Percentiles rank a stretch among this genome's conserved stretches.
Evolutionary conservation across 2,329 filamentous ascomycete genomes (phyloP).

Genomic region (Didymella keratinophila): DNA sequence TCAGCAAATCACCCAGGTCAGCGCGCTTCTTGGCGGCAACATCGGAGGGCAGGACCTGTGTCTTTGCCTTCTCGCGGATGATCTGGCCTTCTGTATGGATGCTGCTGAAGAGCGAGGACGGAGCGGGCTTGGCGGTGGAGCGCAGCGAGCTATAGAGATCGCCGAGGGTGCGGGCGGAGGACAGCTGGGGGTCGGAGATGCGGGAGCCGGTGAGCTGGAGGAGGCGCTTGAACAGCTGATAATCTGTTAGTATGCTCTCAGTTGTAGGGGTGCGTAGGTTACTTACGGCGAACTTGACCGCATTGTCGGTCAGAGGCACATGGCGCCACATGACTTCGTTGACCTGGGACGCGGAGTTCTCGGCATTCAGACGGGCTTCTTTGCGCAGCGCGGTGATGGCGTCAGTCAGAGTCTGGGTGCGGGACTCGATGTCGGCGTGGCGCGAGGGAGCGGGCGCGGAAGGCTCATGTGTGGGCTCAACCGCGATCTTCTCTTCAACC

Average conservation of each 20-base stretch:
- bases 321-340: constrained; percentile 37
- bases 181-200: constrained; percentile 74
- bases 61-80: constrained; percentile 25
- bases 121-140: constrained; percentile 48
- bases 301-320: constrained; percentile 37
- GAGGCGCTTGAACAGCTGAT: constrained; percentile 79
- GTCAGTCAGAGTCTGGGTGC: constrained; percentile 24
- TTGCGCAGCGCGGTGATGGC: constrained; percentile 28
- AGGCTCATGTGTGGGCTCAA: constrained; percentile 12
- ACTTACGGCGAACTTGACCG: constrained; percentile 50
- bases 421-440: constrained; percentile 26
- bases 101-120: constrained; percentile 68
- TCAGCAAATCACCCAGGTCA: constrained; percentile 38
- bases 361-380: constrained; percentile 22
- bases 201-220: constrained; percentile 81
- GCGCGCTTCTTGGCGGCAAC: constrained; percentile 16
- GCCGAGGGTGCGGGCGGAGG: constrained; percentile 45
- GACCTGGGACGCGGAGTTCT: constrained; percentile 14
- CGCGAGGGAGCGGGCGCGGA: constrained; percentile 17
- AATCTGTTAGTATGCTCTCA: constrained; percentile 12
- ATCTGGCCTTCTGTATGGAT: constrained; percentile 52
- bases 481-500: constrained; percentile 16
- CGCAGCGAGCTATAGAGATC: constrained; percentile 50
- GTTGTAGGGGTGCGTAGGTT: too few species aligned
- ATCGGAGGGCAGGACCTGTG: background rate